Conservation (phyloP, 805 yeast species). For the Candida dendrica region DNA sequence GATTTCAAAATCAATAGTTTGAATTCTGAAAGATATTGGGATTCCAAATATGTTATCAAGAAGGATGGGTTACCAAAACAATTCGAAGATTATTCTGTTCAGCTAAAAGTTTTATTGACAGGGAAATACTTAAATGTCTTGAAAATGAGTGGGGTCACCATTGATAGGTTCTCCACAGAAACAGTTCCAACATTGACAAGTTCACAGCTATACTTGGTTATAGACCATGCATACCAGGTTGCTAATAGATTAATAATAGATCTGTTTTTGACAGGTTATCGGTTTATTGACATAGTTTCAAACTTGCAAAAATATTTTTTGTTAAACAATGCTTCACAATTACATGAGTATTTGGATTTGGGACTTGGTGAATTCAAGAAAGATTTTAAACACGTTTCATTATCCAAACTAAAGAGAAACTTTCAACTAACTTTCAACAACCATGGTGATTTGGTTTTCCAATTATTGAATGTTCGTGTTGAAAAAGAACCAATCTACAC, state of each 20-base stretch:
- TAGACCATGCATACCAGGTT: constrained; percentile 54
- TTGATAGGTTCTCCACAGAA: constrained; percentile 13
- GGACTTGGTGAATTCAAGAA: constrained; percentile 48
- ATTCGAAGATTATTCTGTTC: constrained; percentile 44
- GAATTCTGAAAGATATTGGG: constrained; percentile 61
- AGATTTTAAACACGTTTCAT: constrained; percentile 21
- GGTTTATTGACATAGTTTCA: constrained; percentile 38
- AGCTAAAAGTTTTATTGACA: constrained; percentile 63
- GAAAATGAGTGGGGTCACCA: constrained; percentile 45
- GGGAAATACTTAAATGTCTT: constrained; percentile 81
- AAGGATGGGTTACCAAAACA: constrained; percentile 70
- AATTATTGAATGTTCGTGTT: constrained; percentile 27
- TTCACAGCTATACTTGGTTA: constrained; percentile 42
- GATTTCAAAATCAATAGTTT: constrained; percentile 20
- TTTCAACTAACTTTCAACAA: constrained; percentile 10
- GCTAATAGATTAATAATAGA: constrained; percentile 59
- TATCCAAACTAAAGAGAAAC: constrained; percentile 26
- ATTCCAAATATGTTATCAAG: constrained; percentile 64
- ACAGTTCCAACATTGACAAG: constrained; percentile 28
- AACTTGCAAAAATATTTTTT: constrained; percentile 53
- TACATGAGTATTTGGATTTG: constrained; percentile 44
- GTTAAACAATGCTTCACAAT: constrained; percentile 40
- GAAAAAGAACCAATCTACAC: constrained; percentile 32
- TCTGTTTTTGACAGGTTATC: constrained; percentile 54
- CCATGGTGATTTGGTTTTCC: constrained; percentile 16